Evolutionary conservation across 1,284 basidiomycete species (phyloP), one percentile per base, ranked within the genome.

Genomic region (Ustilago lituana): DNA sequence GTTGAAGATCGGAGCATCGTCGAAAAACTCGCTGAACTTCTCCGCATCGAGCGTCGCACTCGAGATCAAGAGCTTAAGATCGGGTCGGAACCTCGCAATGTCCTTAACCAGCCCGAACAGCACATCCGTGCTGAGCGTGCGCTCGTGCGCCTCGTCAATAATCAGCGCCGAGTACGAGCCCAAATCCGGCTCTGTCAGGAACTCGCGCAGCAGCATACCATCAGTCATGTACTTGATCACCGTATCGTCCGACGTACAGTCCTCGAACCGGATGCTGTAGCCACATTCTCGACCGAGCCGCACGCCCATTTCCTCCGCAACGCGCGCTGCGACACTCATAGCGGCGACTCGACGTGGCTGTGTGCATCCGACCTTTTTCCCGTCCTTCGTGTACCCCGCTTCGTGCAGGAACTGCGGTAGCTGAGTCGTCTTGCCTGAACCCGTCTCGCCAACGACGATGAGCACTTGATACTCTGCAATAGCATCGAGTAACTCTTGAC

Each of bases 331-430:
- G 45, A 99, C 96, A 40, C 92, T 95, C 96, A 98, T 98, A 27
- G 96, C 96, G 4, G 96, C 96, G 12, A 99, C 96, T 70, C 96
- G 92, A 78, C 96, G 91, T 31, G 96, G 96, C 83, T 99, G 96
- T 0, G 96, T 99, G 80, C 96, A 99, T 0, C 94, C 96, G 31
- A 99, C 87, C 82, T 94, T 98, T 31, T 78, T 75, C 7, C 95
- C 94, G 70, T 88, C 87, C 19, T 89, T 87, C 4, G 93, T 95
- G 83, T 92, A 98, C 1, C 96, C 96, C 1, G 93, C 94, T 85
- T 98, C 96, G 81, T 97, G 93, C 5, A 98, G 88, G 82, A 97
- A 99, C 82, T 99, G 96, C 0, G 96, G 94, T 9, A 99, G 86
- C 82, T 99, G 96, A 0, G 96, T 98, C 1, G 96, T 98, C 84